These are phyloP conservation scores for Aotearoamyces nothofagi DNA, from an alignment of 2,329 filamentous ascomycete genomes.

Conservation along the genomic window DNA sequence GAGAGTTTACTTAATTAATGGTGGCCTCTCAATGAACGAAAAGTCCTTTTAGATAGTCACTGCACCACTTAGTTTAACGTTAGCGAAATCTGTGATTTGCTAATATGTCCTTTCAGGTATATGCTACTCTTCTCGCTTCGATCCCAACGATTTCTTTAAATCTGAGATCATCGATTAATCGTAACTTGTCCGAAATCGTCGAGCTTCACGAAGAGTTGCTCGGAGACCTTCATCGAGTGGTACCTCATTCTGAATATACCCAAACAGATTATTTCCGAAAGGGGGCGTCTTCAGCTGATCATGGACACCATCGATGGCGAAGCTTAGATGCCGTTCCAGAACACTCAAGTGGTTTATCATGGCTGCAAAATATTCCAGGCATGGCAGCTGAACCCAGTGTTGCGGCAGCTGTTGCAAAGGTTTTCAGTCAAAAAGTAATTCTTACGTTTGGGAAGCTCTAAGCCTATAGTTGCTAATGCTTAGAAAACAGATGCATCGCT, in stretches of 20 bases:
- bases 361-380: slow-evolving; percentile 31
- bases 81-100: too few relatives aligned
- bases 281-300: slow-evolving; percentile 4
- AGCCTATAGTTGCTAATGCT: too few relatives aligned
- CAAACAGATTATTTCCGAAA: slow-evolving; percentile 22
- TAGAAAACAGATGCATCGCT: slow-evolving; percentile 54
- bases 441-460: too few relatives aligned
- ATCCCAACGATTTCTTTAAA: slow-evolving; percentile 48
- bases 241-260: slow-evolving; percentile 53
- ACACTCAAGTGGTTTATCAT: slow-evolving; percentile 21
- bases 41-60: neutral
- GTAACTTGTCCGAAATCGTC: slow-evolving; percentile 65
- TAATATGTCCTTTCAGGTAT: slow-evolving; percentile 44
- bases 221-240: slow-evolving; percentile 51
- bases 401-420: slow-evolving; percentile 42
- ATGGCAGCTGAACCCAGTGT: slow-evolving; percentile 42
- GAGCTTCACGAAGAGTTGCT: slow-evolving; percentile 74
- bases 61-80: too few relatives aligned
- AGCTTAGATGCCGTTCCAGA: slow-evolving; percentile 23
- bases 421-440: slow-evolving; percentile 42
- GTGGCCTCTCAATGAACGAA: neutral
- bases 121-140: slow-evolving; percentile 61
- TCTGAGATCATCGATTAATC: slow-evolving; percentile 58
- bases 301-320: slow-evolving; percentile 29
- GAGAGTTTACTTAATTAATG: too few relatives aligned